Percentiles rank a stretch among this genome's conserved stretches.
Conservation (phyloP, 2,329 filamentous ascomycete species). For the Penicillium fuscoglaucum region DNA sequence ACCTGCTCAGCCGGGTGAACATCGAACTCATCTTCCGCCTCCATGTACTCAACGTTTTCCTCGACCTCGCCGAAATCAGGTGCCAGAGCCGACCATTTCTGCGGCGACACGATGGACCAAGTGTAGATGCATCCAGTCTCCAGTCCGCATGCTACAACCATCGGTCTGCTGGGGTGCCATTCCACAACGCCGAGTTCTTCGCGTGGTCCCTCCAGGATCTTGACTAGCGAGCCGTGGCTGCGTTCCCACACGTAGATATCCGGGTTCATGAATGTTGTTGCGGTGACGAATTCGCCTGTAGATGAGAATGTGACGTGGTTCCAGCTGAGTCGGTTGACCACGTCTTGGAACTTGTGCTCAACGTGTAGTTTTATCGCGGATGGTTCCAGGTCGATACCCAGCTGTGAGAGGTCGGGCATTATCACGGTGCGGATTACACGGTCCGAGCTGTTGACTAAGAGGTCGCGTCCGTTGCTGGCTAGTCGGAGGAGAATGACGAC, state of each 20-base stretch:
- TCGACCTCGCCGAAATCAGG: slow-evolving; percentile 97
- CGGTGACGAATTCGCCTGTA: slow-evolving; percentile 92
- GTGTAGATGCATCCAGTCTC: slow-evolving; percentile 93
- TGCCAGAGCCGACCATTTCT: slow-evolving; percentile 94
- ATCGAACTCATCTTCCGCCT: slow-evolving; percentile 96
- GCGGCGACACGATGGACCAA: slow-evolving; percentile 92
- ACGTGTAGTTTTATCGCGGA: slow-evolving; percentile 86
- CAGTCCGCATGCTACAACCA: slow-evolving; percentile 87
- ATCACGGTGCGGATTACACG: slow-evolving; percentile 91
- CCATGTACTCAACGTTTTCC: slow-evolving; percentile 95
- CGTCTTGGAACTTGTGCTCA: slow-evolving; percentile 97
- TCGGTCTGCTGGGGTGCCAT: slow-evolving; percentile 87
- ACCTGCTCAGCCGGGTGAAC: slow-evolving; percentile 95
- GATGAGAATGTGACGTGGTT: slow-evolving; percentile 96
- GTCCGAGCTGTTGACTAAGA: slow-evolving; percentile 91
- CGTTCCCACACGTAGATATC: slow-evolving; percentile 99
- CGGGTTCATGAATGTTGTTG: slow-evolving; percentile 96
- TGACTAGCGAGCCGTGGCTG: slow-evolving; percentile 86
- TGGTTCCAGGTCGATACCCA: slow-evolving; percentile 65
- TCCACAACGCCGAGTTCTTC: slow-evolving; percentile 96
- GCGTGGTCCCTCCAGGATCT: slow-evolving; percentile 94
- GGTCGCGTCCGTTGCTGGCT: slow-evolving; percentile 77
- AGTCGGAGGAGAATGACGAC: slow-evolving; percentile 86
- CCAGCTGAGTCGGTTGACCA: slow-evolving; percentile 93
- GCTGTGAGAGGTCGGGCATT: slow-evolving; percentile 69